Percentiles rank a stretch among this genome's conserved stretches.
Evolutionary conservation across 2,329 filamentous ascomycete species (phyloP).

Genomic region (Colletotrichum sojae): DNA sequence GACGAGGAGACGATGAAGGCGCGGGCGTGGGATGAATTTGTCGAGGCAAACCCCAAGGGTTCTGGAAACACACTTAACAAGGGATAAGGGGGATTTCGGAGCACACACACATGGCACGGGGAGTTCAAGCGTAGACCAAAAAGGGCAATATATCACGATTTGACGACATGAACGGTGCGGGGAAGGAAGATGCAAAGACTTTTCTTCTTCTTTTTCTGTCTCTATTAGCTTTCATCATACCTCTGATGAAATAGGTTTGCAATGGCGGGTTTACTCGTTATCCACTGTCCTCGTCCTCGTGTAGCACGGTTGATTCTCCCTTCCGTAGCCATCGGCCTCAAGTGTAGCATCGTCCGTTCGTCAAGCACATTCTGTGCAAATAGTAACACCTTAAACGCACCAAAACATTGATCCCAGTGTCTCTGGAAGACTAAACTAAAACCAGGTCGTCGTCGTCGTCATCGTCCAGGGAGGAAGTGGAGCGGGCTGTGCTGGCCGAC

Average conservation of each 20-base stretch:
- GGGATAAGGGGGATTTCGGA: conserved; percentile 59
- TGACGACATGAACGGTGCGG: background rate
- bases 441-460: conserved; percentile 41
- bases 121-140: conserved; percentile 22
- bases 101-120: conserved; percentile 22
- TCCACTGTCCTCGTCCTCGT: background rate
- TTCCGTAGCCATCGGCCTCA: background rate
- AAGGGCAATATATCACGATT: conserved; percentile 24
- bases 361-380: conserved; percentile 4
- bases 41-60: conserved; percentile 88
- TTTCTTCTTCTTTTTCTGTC: background rate
- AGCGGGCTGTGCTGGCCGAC: background rate
- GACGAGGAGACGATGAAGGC: conserved; percentile 95
- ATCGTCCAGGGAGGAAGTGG: conserved; percentile 7
- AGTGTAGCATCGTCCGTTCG: background rate
- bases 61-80: conserved; percentile 87
- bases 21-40: conserved; percentile 94
- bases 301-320: background rate
- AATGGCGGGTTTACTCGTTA: background rate
- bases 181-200: background rate
- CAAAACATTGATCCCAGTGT: background rate
- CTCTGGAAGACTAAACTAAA: conserved; percentile 9
- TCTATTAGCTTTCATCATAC: conserved; percentile 2
- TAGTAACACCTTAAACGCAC: conserved; percentile 7
- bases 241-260: conserved; percentile 1